Conservation (phyloP, 768 basidiomycete genomes). For the Agrocybe pediades region DNA sequence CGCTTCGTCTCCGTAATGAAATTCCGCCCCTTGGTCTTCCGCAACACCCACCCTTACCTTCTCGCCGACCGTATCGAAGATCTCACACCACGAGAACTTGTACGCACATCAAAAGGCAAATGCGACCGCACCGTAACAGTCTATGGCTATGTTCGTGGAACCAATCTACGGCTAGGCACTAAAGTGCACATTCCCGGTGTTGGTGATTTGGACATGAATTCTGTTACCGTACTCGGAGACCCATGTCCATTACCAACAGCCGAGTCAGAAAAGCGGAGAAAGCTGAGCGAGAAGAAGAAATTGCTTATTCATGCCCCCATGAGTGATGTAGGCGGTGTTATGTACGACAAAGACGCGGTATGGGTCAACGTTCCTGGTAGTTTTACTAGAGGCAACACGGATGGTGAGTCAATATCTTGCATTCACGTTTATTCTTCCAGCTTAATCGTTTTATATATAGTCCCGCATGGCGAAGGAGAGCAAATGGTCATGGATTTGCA, state of each 20-base stretch:
- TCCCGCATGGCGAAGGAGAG: constrained; percentile 89
- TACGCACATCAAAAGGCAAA: constrained; percentile 80
- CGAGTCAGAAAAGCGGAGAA: constrained; percentile 88
- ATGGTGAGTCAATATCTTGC: constrained; percentile 43
- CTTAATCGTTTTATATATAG: constrained; percentile 49
- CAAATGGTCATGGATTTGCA: constrained; percentile 98
- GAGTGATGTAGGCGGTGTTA: constrained; percentile 96
- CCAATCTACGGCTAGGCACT: constrained; percentile 73
- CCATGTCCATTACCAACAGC: constrained; percentile 93
- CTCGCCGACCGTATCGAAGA: constrained; percentile 95
- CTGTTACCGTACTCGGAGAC: constrained; percentile 79
- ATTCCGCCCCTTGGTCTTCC: constrained; percentile 95
- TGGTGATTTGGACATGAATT: constrained; percentile 82
- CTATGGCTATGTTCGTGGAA: constrained; percentile 94
- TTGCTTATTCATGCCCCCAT: constrained; percentile 94
- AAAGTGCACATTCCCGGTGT: constrained; percentile 94
- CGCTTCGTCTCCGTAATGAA: constrained; percentile 99
- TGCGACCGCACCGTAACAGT: constrained; percentile 93
- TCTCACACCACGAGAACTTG: constrained; percentile 83
- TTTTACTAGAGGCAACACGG: constrained; percentile 77
- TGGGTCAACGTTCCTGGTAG: constrained; percentile 97
- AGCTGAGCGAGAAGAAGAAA: constrained; percentile 94
- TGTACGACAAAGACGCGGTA: constrained; percentile 98
- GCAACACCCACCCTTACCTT: constrained; percentile 93
- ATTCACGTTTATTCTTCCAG: constrained; percentile 34